Evolutionary conservation across 2,329 filamentous ascomycete species (phyloP).

Genomic region (Hypoxylon sp.): DNA sequence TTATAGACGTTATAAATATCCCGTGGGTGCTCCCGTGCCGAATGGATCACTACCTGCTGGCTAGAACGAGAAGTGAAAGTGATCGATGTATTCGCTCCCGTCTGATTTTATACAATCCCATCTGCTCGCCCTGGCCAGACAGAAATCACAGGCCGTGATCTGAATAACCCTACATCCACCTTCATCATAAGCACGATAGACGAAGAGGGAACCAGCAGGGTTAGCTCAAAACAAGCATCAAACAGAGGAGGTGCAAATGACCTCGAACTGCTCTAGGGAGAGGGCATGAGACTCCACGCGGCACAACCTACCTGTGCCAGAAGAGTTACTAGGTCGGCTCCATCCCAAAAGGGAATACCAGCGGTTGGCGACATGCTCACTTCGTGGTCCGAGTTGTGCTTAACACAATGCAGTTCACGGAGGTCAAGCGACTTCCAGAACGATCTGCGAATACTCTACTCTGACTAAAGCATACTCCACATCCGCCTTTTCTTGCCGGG

Average conservation of each 20-base stretch:
- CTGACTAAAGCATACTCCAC: slow-evolving; percentile 37
- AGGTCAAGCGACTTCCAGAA: slow-evolving; percentile 35
- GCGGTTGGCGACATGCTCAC: slow-evolving; percentile 40
- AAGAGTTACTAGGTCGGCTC: slow-evolving; percentile 39
- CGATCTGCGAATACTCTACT: slow-evolving; percentile 40
- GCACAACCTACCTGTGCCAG: slow-evolving; percentile 40
- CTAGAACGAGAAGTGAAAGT: slow-evolving; percentile 33
- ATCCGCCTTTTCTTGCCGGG: slow-evolving; percentile 40
- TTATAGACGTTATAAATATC: slow-evolving; percentile 41
- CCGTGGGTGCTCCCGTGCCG: slow-evolving; percentile 32
- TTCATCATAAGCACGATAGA: slow-evolving; percentile 25
- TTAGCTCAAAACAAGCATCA: slow-evolving; percentile 63
- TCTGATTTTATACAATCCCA: slow-evolving; percentile 50
- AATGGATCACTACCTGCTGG: slow-evolving; percentile 32
- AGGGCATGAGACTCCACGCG: slow-evolving; percentile 47
- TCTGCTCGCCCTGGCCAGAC: slow-evolving; percentile 9
- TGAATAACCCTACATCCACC: slow-evolving; percentile 32
- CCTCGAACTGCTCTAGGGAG: slow-evolving; percentile 43
- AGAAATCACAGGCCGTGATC: slow-evolving; percentile 5
- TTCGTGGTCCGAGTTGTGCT: slow-evolving; percentile 27
- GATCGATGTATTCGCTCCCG: slow-evolving; percentile 47
- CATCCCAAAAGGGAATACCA: slow-evolving; percentile 43
- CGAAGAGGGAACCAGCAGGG: slow-evolving; percentile 56
- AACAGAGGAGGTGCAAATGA: slow-evolving; percentile 56
- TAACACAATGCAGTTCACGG: slow-evolving; percentile 15